Evolutionary conservation across 2,329 filamentous ascomycete species (phyloP), one percentile per base, ranked within the genome.

Genomic region (Xylariaceae sp.): DNA sequence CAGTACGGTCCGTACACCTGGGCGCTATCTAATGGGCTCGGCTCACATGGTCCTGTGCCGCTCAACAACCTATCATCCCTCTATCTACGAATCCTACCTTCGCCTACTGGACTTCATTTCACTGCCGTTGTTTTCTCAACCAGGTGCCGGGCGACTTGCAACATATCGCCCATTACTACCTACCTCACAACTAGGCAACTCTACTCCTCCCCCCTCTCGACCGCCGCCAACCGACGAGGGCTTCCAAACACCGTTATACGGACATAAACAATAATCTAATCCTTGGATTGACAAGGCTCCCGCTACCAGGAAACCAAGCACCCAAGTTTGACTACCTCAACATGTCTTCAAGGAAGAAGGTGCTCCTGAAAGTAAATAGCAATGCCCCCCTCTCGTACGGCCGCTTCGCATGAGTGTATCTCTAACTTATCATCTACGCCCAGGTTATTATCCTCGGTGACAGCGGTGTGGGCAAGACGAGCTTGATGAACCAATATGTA

Each of bases 401-500:
- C 12, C 19, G 19, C 26, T 50, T 46, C 15, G n/a, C 32, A 54
- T 42, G 13, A 43, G 22, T 47, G 3, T n/a, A 29, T 42, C 2
- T 40, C 51, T 58, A 47, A 56, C n/a, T 30, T 19, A 10, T 21
- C 8, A 22, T 9, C 4, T 32, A 13, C 21, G 49, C 61, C 43
- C 67, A 97, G 92, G 92, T 99, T 69, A 99, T 99, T 69, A 97
- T 99, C 76, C 86, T 99, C 65, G 94, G 94, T 67, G 94, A 99
- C 74, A 97, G 92, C 74, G 94, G 94, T 76, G 94, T 99, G 59
- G 94, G 94, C 72, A 99, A 99, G 83, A 99, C 94, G 58, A 96
- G 91, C 75, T 85, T 99, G 83, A 99, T 99, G 94, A 99, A 99
- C 78, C 94, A 99, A 97, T 99, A 97, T 89, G 94, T 97, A 85